Conservation (phyloP, 1,284 basidiomycete genomes). For the Austroboletus niveus region DNA sequence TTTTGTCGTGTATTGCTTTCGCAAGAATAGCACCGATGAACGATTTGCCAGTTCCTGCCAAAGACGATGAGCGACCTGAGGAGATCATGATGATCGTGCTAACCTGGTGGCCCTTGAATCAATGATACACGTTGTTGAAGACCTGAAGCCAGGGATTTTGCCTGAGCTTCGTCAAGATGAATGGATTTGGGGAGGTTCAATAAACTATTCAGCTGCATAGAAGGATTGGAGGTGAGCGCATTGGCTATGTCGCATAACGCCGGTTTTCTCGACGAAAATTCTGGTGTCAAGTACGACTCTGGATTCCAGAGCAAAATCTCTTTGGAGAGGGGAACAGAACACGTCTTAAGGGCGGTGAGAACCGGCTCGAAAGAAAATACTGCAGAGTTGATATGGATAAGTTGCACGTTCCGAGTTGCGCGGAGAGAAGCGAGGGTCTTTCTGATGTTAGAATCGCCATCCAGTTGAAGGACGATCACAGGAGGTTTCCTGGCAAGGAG, state of each 20-base stretch:
- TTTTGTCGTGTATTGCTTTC: constrained; percentile 50
- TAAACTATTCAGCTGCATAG: constrained; percentile 35
- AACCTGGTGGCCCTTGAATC: constrained; percentile 68
- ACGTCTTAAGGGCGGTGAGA: constrained; percentile 45
- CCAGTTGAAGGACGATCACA: constrained; percentile 50
- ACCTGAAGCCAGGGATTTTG: constrained; percentile 45
- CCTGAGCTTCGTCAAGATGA: constrained; percentile 51
- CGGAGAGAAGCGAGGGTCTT: constrained; percentile 40
- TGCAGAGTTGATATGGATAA: constrained; percentile 55
- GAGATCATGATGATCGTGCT: constrained; percentile 4
- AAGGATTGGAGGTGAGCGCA: constrained; percentile 31
- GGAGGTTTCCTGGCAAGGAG: constrained; percentile 47
- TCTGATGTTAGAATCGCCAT: constrained; percentile 37
- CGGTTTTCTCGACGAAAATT: too few species aligned
- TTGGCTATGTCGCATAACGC: background rate
- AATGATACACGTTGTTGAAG: constrained; percentile 52
- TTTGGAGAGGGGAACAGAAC: constrained; percentile 38
- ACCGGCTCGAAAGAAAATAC: constrained; percentile 62
- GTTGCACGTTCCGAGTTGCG: constrained; percentile 32
- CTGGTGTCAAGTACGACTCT: background rate
- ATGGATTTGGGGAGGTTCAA: constrained; percentile 33
- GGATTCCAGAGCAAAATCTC: constrained; percentile 53
- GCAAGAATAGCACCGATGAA: constrained; percentile 63
- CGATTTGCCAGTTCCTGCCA: constrained; percentile 65
- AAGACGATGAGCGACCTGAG: background rate